Evolutionary conservation across 352 stramenopile species (phyloP).

Genomic region (Aphanomyces cochlioides): DNA sequence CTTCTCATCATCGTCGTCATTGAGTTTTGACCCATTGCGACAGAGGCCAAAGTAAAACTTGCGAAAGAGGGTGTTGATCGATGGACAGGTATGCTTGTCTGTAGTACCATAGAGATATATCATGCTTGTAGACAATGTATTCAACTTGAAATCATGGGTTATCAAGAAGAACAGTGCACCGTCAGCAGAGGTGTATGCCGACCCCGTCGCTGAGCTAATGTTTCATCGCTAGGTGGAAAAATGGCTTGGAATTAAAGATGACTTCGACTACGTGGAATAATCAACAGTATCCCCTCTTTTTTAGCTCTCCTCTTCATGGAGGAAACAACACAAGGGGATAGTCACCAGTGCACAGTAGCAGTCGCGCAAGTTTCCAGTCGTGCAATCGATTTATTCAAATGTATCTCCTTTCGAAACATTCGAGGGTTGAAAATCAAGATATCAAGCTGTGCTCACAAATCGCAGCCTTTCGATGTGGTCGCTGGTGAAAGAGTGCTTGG

Average conservation of each 20-base stretch:
- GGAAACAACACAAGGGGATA: no score
- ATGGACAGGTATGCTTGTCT: slow-evolving; percentile 56
- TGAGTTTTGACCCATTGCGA: not conserved
- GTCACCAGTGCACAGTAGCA: no score
- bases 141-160: slow-evolving; percentile 76
- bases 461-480: no score
- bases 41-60: slow-evolving; percentile 52
- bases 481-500: no score
- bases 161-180: slow-evolving; percentile 69
- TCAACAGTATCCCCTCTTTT: no score
- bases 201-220: slow-evolving; percentile 1
- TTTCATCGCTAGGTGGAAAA: slow-evolving; percentile 58
- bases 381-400: no score
- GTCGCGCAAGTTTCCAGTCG: no score
- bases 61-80: slow-evolving; percentile 68
- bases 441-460: no score
- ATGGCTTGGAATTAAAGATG: slow-evolving; percentile 80
- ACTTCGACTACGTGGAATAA: slow-evolving; percentile 84
- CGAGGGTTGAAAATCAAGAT: no score
- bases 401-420: no score
- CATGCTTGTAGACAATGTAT: slow-evolving; percentile 61
- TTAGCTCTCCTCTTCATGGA: no score
- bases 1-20: not conserved
- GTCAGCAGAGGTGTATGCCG: slow-evolving; percentile 45
- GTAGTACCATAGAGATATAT: not conserved